Conservation (phyloP, 148 eudicot species). For the Rhododendron ovatum region DNA sequence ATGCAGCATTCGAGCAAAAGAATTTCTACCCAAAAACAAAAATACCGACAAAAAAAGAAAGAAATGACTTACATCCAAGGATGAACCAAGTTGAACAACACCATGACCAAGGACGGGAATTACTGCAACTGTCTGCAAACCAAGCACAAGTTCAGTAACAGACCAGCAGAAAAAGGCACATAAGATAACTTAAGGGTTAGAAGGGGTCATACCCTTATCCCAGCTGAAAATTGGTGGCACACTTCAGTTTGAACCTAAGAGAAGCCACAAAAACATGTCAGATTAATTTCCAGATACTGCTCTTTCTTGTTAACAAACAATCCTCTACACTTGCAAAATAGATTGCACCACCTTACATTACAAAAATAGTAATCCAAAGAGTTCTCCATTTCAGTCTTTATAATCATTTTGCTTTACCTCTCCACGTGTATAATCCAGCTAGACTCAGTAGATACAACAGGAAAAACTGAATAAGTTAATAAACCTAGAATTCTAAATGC, state of each 20-base stretch:
- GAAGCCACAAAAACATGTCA: constrained; percentile 20
- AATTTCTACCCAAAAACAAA: not conserved
- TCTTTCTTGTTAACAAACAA: not conserved
- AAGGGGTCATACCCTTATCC: constrained; percentile 60
- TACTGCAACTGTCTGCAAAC: constrained; percentile 78
- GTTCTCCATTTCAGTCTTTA: not conserved
- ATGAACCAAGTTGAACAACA: constrained; percentile 90
- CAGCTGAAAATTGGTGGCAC: constrained; percentile 67
- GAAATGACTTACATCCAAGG: constrained; percentile 52
- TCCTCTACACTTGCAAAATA: not conserved
- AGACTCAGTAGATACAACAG: not conserved
- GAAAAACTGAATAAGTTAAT: not conserved
- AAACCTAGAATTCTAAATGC: not conserved
- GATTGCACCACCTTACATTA: not conserved
- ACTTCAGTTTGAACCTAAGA: constrained; percentile 72
- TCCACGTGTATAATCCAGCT: not conserved
- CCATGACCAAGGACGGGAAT: constrained; percentile 89
- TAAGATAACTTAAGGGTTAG: not conserved
- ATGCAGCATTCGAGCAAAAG: not conserved
- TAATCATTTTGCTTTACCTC: not conserved
- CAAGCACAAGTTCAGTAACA: constrained; percentile 8
- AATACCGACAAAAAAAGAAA: not conserved
- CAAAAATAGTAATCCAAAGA: not conserved
- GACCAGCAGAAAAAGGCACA: not conserved
- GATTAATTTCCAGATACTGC: constrained; percentile 2